Percentiles rank a stretch among this genome's conserved stretches.
Conservation (phyloP, 352 stramenopile species). For the Pythium periplocum region DNA sequence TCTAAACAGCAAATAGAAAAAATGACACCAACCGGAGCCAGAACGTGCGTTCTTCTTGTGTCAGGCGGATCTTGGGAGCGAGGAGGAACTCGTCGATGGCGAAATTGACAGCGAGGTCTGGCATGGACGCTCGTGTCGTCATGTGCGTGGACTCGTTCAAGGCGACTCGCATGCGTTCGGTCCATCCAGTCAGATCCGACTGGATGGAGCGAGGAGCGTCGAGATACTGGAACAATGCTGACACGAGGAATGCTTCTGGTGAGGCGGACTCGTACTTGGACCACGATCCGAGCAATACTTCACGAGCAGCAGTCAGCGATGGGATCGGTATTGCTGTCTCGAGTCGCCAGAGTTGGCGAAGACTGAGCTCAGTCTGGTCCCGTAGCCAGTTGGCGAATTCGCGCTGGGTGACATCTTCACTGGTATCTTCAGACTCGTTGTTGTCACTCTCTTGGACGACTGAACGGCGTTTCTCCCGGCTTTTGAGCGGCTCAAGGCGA, state of each 20-base stretch:
- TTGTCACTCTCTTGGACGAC: too few species aligned
- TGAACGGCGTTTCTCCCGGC: too few species aligned
- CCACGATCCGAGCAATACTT: constrained; percentile 4
- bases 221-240: constrained; percentile 18
- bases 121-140: too few species aligned
- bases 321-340: constrained; percentile 7
- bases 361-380: constrained; percentile 10
- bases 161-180: neutral
- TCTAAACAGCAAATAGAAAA: constrained; percentile 40
- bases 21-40: constrained; percentile 61
- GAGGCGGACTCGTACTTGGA: neutral
- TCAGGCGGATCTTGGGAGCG: too few species aligned
- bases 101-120: too few species aligned
- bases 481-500: constrained; percentile 10
- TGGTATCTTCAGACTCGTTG: neutral
- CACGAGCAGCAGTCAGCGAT: constrained; percentile 11
- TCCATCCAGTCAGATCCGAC: neutral
- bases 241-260: constrained; percentile 12
- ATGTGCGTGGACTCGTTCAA: neutral
- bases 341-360: constrained; percentile 15
- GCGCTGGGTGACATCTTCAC: neutral
- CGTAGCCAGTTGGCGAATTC: constrained; percentile 21
- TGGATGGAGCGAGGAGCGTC: constrained; percentile 4
- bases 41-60: constrained; percentile 28
- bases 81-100: too few species aligned